These are phyloP conservation scores for Pseudonitzschia delicatissima DNA, from an alignment of 108 stramenopile genomes.

Conservation along the genomic window DNA sequence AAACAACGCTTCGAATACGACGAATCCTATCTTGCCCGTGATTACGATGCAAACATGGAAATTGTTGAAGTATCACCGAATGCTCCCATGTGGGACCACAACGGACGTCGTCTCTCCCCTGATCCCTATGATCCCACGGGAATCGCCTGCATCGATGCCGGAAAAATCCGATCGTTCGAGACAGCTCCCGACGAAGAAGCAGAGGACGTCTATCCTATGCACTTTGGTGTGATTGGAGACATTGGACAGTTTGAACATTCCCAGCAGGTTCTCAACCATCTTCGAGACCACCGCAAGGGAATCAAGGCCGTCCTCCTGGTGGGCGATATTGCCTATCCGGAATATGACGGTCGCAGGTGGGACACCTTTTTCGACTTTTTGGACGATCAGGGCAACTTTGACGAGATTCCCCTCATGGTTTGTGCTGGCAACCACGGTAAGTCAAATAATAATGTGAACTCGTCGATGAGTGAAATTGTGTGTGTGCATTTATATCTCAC, in stretches of 20 bases:
- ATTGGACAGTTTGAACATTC: constrained; percentile 52
- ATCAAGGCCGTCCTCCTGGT: constrained; percentile 60
- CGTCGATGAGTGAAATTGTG: too few relatives aligned
- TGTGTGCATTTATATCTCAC: not conserved
- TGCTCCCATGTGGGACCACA: not conserved
- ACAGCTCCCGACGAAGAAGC: constrained; percentile 29
- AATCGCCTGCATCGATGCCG: constrained; percentile 23
- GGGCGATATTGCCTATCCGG: constrained; percentile 82
- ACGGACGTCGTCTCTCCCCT: constrained; percentile 16
- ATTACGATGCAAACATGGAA: not conserved
- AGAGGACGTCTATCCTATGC: constrained; percentile 5
- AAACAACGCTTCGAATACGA: not conserved
- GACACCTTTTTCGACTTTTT: constrained; percentile 84
- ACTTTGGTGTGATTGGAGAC: constrained; percentile 52
- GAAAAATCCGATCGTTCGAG: constrained; percentile 36
- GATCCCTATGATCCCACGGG: constrained; percentile 33
- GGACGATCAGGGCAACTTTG: constrained; percentile 53
- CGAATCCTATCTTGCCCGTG: not conserved
- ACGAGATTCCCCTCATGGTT: constrained; percentile 55
- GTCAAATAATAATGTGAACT: not conserved
- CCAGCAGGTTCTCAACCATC: constrained; percentile 33
- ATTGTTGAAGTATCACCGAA: not conserved
- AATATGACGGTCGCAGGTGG: constrained; percentile 67
- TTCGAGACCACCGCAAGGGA: constrained; percentile 30
- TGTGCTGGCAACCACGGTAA: constrained; percentile 73